These are phyloP conservation scores for Bolboschoenus planiculmis DNA, from an alignment of 176 grass and related monocot genomes.

Conservation along the genomic window DNA sequence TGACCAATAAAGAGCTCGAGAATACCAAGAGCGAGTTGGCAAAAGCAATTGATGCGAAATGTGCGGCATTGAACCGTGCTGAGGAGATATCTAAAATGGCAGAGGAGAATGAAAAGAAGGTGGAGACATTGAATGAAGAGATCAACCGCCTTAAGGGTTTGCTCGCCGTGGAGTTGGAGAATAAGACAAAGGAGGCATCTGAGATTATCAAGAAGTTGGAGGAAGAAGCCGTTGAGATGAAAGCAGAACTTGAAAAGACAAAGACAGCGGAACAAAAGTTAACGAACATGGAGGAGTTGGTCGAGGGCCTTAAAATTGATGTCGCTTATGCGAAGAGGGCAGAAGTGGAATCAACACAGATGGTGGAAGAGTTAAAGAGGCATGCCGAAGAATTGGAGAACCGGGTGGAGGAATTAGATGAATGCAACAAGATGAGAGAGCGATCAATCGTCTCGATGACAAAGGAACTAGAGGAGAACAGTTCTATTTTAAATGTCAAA, in stretches of 20 bases:
- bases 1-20: slow-evolving; percentile 47
- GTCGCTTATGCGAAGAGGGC: slow-evolving; percentile 47
- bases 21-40: slow-evolving; percentile 40
- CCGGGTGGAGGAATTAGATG: slow-evolving; percentile 20
- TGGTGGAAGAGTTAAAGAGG: slow-evolving; percentile 44
- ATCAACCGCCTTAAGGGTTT: slow-evolving; percentile 31
- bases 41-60: slow-evolving; percentile 30
- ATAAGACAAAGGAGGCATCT: slow-evolving; percentile 29
- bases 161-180: slow-evolving; percentile 35
- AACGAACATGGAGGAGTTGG: slow-evolving; percentile 12
- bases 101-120: slow-evolving; percentile 34
- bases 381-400: slow-evolving; percentile 32
- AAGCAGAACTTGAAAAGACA: slow-evolving; percentile 33
- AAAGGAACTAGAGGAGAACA: slow-evolving; percentile 37
- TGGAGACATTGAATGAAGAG: slow-evolving; percentile 29
- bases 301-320: slow-evolving; percentile 49
- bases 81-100: slow-evolving; percentile 36
- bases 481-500: slow-evolving; percentile 29
- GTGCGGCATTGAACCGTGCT: slow-evolving; percentile 26
- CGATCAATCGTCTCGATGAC: slow-evolving; percentile 31
- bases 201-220: slow-evolving; percentile 33
- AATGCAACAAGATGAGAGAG: slow-evolving; percentile 32
- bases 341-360: slow-evolving; percentile 40
- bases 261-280: slow-evolving; percentile 43
- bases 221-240: slow-evolving; percentile 14